phyloP scores from a whole-genome alignment of 2,329 filamentous ascomycete species.

The Tolypocladium tropicale region DNA sequence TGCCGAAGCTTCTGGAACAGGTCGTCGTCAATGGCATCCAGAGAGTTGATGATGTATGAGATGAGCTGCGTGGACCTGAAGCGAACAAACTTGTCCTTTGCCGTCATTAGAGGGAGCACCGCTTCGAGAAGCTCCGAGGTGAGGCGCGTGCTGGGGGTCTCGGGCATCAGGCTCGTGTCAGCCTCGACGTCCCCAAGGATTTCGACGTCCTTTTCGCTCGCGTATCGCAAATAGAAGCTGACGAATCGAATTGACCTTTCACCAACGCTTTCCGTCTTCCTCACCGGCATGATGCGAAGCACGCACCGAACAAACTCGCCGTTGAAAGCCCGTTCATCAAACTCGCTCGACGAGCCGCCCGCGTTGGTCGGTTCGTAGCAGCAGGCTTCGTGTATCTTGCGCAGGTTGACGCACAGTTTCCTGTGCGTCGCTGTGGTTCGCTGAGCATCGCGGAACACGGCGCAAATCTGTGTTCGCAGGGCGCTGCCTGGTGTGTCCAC shows the following conservation, averaged over 20 bases:
- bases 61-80: slow-evolving; percentile 86
- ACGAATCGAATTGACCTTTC: slow-evolving; percentile 80
- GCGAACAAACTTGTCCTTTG: slow-evolving; percentile 88
- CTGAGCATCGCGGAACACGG: slow-evolving; percentile 73
- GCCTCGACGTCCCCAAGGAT: slow-evolving; percentile 54
- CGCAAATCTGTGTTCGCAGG: slow-evolving; percentile 63
- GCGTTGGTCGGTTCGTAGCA: slow-evolving; percentile 51
- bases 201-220: slow-evolving; percentile 60
- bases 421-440: slow-evolving; percentile 81
- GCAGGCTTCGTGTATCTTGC: slow-evolving; percentile 85
- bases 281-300: slow-evolving; percentile 71
- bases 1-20: slow-evolving; percentile 74
- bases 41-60: slow-evolving; percentile 82
- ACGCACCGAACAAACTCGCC: slow-evolving; percentile 75
- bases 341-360: slow-evolving; percentile 49
- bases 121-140: slow-evolving; percentile 63
- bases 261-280: slow-evolving; percentile 82
- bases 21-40: slow-evolving; percentile 87
- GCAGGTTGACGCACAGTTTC: slow-evolving; percentile 76
- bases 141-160: slow-evolving; percentile 77
- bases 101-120: slow-evolving; percentile 63
- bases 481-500: slow-evolving; percentile 62
- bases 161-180: slow-evolving; percentile 60
- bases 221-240: slow-evolving; percentile 72
- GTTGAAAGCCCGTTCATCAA: slow-evolving; percentile 82